Evolutionary conservation across 116 monocot species (phyloP).

Genomic region (Dioscorea cayenensis): DNA sequence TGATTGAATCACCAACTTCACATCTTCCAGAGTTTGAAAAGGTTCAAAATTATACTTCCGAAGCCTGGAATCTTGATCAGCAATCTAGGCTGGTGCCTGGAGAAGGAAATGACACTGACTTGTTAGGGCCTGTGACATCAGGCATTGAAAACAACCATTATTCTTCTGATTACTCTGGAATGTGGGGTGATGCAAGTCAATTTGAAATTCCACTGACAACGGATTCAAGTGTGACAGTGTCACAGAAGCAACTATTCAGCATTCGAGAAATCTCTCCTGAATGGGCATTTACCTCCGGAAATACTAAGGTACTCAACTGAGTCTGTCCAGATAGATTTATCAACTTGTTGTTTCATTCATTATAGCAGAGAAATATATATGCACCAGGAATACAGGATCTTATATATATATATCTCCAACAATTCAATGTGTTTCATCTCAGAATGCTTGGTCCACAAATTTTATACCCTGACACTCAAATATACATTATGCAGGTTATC

Average conservation of each 20-base stretch:
- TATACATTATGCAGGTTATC: constrained; percentile 53
- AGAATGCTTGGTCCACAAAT: constrained; percentile 1
- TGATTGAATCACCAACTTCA: constrained; percentile 32
- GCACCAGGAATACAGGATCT: background rate
- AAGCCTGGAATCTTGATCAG: constrained; percentile 8
- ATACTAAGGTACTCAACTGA: constrained; percentile 46
- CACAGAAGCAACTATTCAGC: constrained; percentile 49
- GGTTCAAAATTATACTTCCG: constrained; percentile 7
- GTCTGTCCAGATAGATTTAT: background rate
- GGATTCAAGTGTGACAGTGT: constrained; percentile 32
- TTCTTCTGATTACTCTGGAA: constrained; percentile 17
- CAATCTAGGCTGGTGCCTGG: constrained; percentile 6
- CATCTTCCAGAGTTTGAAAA: constrained; percentile 9
- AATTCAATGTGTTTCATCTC: background rate
- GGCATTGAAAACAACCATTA: constrained; percentile 15
- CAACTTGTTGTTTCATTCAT: background rate
- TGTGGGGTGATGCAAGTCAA: constrained; percentile 36
- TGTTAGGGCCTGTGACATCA: constrained; percentile 24
- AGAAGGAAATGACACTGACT: constrained; percentile 25
- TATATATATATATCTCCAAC: background rate
- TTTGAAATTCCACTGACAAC: constrained; percentile 15
- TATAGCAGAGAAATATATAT: no score
- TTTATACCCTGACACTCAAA: background rate
- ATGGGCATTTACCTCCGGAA: constrained; percentile 76
- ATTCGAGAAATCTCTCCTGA: constrained; percentile 85